These are phyloP conservation scores for Hevea brasiliensis DNA, from an alignment of 345 rosid species.

Conservation along the genomic window DNA sequence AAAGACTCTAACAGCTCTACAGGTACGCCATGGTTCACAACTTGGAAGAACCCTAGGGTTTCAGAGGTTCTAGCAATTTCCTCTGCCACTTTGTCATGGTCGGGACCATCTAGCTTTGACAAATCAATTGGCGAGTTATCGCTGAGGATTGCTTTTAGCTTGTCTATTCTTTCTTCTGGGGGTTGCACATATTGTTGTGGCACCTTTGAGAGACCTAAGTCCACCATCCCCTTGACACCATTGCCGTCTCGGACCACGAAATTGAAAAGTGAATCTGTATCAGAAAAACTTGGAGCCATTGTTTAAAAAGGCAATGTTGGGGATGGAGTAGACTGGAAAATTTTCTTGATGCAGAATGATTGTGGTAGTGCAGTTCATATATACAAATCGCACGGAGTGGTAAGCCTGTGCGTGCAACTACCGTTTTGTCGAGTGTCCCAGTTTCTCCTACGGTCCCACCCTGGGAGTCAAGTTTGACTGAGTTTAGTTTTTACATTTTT, in stretches of 20 bases:
- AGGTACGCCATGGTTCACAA: conserved; percentile 55
- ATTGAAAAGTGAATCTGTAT: conserved; percentile 38
- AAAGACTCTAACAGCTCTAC: conserved; percentile 43
- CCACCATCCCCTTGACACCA: conserved; percentile 56
- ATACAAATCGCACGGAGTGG: too few species aligned
- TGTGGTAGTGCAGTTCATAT: too few species aligned
- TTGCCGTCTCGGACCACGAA: conserved; percentile 54
- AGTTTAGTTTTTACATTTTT: too few species aligned
- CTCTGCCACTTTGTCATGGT: conserved; percentile 35
- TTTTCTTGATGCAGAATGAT: not conserved
- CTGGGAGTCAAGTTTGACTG: too few species aligned
- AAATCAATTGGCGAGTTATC: conserved; percentile 42
- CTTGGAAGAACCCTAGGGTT: conserved; percentile 62
- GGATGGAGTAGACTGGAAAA: not conserved
- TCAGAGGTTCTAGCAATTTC: conserved; percentile 41
- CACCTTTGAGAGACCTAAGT: conserved; percentile 39
- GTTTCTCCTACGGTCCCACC: too few species aligned
- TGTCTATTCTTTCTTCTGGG: conserved; percentile 45
- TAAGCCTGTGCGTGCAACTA: too few species aligned
- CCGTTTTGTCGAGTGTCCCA: too few species aligned
- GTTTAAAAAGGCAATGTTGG: not conserved
- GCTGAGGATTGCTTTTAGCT: conserved; percentile 9
- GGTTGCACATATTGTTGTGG: conserved; percentile 40
- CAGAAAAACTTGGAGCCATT: conserved; percentile 32
- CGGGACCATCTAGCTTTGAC: conserved; percentile 42